phyloP scores from a whole-genome alignment of 2,329 filamentous ascomycete genomes.

The Ophiostoma himal-ulmi region DNA sequence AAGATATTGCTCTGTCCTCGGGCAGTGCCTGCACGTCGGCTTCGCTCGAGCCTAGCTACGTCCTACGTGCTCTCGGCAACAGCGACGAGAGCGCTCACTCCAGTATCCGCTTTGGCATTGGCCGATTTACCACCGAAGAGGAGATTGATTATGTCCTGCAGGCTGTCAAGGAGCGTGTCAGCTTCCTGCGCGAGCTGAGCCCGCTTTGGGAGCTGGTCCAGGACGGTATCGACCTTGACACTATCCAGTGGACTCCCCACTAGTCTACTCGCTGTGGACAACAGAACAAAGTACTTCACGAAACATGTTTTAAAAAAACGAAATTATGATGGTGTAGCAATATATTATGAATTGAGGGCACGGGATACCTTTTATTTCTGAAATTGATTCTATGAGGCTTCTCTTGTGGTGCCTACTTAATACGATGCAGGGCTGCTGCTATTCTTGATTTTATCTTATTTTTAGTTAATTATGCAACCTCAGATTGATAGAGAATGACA shows the following conservation, averaged over 20 bases:
- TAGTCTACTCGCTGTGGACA: slow-evolving; percentile 35
- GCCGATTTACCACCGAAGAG: slow-evolving; percentile 86
- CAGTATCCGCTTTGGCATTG: slow-evolving; percentile 96
- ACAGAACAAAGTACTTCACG: slow-evolving; percentile 25
- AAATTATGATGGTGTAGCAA: slow-evolving; percentile 10
- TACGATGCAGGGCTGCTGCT: not conserved
- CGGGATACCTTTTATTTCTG: not conserved
- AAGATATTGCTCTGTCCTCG: slow-evolving; percentile 94
- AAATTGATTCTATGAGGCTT: not conserved
- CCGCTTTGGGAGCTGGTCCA: slow-evolving; percentile 97
- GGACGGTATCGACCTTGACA: slow-evolving; percentile 90
- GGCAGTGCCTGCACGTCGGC: slow-evolving; percentile 96
- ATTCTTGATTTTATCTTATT: not conserved
- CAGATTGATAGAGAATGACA: not conserved
- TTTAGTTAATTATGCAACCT: not conserved
- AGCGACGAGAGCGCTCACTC: slow-evolving; percentile 97
- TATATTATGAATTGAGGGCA: slow-evolving; percentile 1
- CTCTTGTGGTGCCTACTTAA: not conserved
- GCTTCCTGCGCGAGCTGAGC: slow-evolving; percentile 88
- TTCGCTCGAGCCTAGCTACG: slow-evolving; percentile 93
- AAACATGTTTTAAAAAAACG: not conserved
- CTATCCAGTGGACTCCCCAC: slow-evolving; percentile 98
- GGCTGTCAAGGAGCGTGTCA: slow-evolving; percentile 83
- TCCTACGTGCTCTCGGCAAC: slow-evolving; percentile 86
- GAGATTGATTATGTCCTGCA: slow-evolving; percentile 98